These are phyloP conservation scores for Metschnikowia lunata DNA, from an alignment of 805 yeast species.

Conservation along the genomic window DNA sequence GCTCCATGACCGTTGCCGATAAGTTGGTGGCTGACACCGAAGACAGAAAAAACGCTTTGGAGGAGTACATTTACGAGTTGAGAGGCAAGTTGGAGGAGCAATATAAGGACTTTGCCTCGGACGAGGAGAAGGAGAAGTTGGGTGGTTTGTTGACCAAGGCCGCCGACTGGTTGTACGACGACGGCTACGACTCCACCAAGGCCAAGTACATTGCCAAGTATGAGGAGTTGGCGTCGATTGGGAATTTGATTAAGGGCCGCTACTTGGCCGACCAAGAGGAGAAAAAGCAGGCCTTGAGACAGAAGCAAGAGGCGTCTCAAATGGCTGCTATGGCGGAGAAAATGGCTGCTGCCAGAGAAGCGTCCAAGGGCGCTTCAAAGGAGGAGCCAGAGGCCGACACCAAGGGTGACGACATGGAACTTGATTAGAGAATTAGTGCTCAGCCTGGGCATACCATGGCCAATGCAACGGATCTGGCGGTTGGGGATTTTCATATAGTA, in stretches of 20 bases:
- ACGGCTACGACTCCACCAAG: constrained; percentile 93
- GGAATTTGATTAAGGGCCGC: constrained; percentile 94
- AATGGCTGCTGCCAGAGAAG: constrained; percentile 74
- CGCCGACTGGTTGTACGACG: constrained; percentile 98
- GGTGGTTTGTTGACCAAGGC: constrained; percentile 70
- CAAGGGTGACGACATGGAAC: constrained; percentile 18
- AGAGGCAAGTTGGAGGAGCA: constrained; percentile 95
- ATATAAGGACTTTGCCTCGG: constrained; percentile 83
- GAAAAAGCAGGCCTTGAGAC: constrained; percentile 81
- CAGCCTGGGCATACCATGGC: constrained; percentile 3
- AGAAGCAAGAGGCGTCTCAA: constrained; percentile 83
- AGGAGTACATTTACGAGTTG: constrained; percentile 96
- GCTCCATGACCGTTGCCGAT: constrained; percentile 80
- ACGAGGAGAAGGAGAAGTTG: constrained; percentile 81
- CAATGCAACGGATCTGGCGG: constrained; percentile 1
- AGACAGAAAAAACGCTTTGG: constrained; percentile 96
- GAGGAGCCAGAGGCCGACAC: constrained; percentile 13
- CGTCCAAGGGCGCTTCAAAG: constrained; percentile 27
- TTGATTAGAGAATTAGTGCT: constrained; percentile 10
- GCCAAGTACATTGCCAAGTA: constrained; percentile 96
- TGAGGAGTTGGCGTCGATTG: constrained; percentile 92
- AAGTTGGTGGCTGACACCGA: constrained; percentile 97
- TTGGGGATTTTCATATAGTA: constrained; percentile 3
- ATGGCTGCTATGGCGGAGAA: constrained; percentile 80
- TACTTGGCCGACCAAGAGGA: constrained; percentile 93